phyloP scores from a whole-genome alignment of 2,329 filamentous ascomycete species.

The Periconia sp. region DNA sequence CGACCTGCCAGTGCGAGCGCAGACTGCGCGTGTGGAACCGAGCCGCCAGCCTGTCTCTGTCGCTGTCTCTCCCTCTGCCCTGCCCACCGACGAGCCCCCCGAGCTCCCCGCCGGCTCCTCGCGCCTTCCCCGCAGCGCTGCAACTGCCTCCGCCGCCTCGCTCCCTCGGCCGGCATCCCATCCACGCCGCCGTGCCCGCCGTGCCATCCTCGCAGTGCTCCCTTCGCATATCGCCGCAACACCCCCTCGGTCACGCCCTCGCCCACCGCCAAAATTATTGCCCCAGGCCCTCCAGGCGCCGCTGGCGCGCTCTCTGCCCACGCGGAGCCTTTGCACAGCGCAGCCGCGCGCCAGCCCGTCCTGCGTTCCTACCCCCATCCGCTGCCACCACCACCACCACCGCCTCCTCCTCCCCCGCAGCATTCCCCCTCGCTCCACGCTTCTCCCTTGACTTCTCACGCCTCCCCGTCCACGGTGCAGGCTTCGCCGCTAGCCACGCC shows the following conservation, averaged over 20 bases:
- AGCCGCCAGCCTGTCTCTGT: too few relatives aligned
- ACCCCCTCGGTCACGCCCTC: not conserved
- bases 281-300: slow-evolving; percentile 26
- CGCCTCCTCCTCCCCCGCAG: slow-evolving; percentile 22
- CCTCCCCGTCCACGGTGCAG: slow-evolving; percentile 35
- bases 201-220: too few relatives aligned
- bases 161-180: not conserved
- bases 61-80: too few relatives aligned
- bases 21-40: too few relatives aligned
- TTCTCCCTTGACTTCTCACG: slow-evolving; percentile 26
- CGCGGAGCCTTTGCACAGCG: slow-evolving; percentile 23
- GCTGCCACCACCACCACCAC: slow-evolving; percentile 21
- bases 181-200: too few relatives aligned
- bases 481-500: slow-evolving; percentile 36
- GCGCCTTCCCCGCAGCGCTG: not conserved
- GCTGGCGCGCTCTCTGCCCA: slow-evolving; percentile 31
- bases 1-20: too few relatives aligned
- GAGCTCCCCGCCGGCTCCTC: not conserved
- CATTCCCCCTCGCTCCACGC: slow-evolving; percentile 20
- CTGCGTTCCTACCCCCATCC: not conserved
- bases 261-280: slow-evolving; percentile 38
- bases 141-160: not conserved
- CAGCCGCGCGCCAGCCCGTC: slow-evolving; percentile 2
- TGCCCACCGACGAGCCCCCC: not conserved
- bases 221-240: too few relatives aligned